Base-by-base conservation (phyloP, 1,284 basidiomycete genomes). In the Ganoderma meredithae region DNA sequence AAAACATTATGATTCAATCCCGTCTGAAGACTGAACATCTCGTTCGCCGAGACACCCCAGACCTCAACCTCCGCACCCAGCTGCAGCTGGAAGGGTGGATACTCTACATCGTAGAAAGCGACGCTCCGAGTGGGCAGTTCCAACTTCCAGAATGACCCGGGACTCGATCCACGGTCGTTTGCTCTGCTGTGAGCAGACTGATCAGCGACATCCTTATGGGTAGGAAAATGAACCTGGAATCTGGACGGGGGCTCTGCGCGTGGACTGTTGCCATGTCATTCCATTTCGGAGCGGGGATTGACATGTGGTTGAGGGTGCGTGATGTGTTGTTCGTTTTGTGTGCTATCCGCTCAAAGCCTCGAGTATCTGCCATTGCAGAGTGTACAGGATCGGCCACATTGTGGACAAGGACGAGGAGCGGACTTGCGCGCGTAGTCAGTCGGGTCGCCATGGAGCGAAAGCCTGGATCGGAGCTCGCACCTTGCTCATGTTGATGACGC, bases 101-200 rank as follows among this genome's bases (percentile, higher is more conserved):
- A 36, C 44, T 63, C 64, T 43, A 60, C 69, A 63, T 76, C 73
- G 33, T 36, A 44, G 66, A 73, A 79, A 0, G 77, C 74, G 25
- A 73, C 70, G 2, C 79, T 76, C 43, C 79, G 80, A 66, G 77
- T 79, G 19, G 73, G 74, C 0, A 80, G 71, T 2, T 68, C 33
- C 36, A 36, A 36, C 36, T 36, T 36, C 78, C 19, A 80, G 71
- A 15, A 76, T 61, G 52, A 76, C 73, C 79, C 78, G 79, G 10
- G 74, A 60, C 43, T 75, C 69, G 12, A 53, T 53, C 17, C 68
- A 69, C 25, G 71, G 62, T 39, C 67, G 69, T 68, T 78, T 79
- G 55, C 77, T 74, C 79, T 80, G 79, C 78, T 80, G 62, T 43
- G 69, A 43, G 53, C 2, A 53, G 49, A 41, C 33, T 22, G 12